These are phyloP conservation scores for Schoenoplectus triqueter DNA, from an alignment of 202 grass and related monocot genomes.

Conservation along the genomic window DNA sequence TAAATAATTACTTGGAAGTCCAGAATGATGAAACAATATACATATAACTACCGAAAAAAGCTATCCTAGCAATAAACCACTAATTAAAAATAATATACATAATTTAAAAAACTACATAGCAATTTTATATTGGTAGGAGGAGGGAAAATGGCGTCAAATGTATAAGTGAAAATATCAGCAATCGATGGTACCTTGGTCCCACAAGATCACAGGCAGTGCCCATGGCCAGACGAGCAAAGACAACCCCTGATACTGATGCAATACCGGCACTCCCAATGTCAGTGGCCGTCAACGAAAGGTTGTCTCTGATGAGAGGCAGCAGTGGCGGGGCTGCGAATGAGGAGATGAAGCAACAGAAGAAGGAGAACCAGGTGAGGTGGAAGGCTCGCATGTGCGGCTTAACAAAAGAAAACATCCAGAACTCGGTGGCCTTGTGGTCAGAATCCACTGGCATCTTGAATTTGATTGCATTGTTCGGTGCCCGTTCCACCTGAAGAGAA, in stretches of 20 bases:
- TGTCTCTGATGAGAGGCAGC: constrained; percentile 85
- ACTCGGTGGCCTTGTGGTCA: constrained; percentile 82
- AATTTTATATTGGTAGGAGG: not conserved
- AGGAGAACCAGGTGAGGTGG: constrained; percentile 97
- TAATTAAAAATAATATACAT: not conserved
- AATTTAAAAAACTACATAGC: too few relatives aligned
- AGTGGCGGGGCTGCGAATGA: constrained; percentile 86
- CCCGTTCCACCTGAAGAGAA: constrained; percentile 40
- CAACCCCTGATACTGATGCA: constrained; percentile 45
- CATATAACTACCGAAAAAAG: not conserved
- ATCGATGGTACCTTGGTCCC: constrained; percentile 43
- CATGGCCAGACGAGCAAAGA: constrained; percentile 88
- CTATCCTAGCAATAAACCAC: not conserved
- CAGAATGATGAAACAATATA: not conserved
- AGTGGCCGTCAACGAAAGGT: constrained; percentile 65
- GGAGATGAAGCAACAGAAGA: constrained; percentile 95
- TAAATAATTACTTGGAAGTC: not conserved
- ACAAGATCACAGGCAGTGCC: constrained; percentile 89
- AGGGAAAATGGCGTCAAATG: not conserved
- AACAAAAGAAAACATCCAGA: constrained; percentile 77
- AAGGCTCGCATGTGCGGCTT: constrained; percentile 81
- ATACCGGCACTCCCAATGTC: constrained; percentile 86
- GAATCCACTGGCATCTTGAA: constrained; percentile 90
- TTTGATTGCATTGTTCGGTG: not conserved
- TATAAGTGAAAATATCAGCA: not conserved